These are phyloP conservation scores for Mortierella sp. DNA, from an alignment of 371 early-diverging fungal genomes.

Conservation along the genomic window DNA sequence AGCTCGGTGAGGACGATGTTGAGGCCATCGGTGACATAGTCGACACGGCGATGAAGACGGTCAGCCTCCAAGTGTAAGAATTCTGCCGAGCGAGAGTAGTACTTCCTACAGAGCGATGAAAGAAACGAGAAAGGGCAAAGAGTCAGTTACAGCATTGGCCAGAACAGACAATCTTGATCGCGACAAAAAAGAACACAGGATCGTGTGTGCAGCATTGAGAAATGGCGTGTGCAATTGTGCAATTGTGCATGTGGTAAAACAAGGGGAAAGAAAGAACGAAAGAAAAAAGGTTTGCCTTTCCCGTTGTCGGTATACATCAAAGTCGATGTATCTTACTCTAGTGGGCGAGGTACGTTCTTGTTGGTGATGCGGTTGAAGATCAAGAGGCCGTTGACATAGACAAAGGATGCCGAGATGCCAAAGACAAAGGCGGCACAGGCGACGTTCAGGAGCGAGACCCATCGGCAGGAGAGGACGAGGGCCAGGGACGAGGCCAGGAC, in stretches of 20 bases:
- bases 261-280: no score
- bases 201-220: not conserved
- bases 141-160: not conserved
- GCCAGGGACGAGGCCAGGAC: slow-evolving; percentile 55
- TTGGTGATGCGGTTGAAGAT: slow-evolving; percentile 59
- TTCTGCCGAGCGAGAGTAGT: slow-evolving; percentile 43
- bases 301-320: not conserved
- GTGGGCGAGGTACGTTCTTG: slow-evolving; percentile 61
- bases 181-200: no score
- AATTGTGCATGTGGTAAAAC: not conserved
- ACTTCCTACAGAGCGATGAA: slow-evolving; percentile 16
- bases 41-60: slow-evolving; percentile 55
- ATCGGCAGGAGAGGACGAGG: slow-evolving; percentile 64
- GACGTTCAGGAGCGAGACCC: slow-evolving; percentile 69
- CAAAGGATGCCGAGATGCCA: slow-evolving; percentile 64
- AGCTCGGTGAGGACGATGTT: slow-evolving; percentile 64
- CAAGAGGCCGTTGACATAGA: slow-evolving; percentile 66
- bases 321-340: slow-evolving; percentile 35
- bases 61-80: slow-evolving; percentile 50
- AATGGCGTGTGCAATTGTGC: not conserved
- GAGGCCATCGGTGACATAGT: slow-evolving; percentile 59
- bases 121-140: not conserved
- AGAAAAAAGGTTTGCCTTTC: not conserved
- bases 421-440: slow-evolving; percentile 64
- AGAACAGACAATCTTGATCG: no score